These are phyloP conservation scores for Colletotrichum sp. DNA, from an alignment of 2,329 filamentous ascomycete species.

Conservation along the genomic window DNA sequence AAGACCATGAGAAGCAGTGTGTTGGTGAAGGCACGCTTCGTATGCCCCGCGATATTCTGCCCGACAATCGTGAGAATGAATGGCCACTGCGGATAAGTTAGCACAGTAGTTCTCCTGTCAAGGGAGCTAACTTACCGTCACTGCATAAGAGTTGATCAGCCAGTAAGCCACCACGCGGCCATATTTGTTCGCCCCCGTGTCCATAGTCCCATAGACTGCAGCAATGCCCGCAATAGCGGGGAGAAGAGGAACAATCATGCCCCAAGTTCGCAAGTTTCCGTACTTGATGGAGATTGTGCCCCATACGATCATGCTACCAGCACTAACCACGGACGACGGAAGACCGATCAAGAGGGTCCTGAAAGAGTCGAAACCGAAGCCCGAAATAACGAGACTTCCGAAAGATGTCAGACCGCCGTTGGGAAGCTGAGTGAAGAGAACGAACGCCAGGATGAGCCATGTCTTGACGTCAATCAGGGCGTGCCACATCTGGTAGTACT, in stretches of 20 bases:
- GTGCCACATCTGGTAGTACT: conserved; percentile 25
- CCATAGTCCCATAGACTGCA: neutral
- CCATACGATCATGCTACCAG: conserved; percentile 27
- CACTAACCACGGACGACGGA: conserved; percentile 26
- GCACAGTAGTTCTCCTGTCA: neutral
- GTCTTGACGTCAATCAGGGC: conserved; percentile 20
- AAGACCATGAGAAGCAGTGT: conserved; percentile 23
- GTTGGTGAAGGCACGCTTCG: conserved; percentile 23
- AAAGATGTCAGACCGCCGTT: conserved; percentile 23
- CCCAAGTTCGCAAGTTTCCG: conserved; percentile 26
- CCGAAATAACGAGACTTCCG: conserved; percentile 24
- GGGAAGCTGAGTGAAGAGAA: conserved; percentile 16
- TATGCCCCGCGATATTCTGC: neutral
- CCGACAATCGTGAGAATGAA: neutral
- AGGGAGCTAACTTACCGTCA: neutral
- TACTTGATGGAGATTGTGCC: conserved; percentile 26
- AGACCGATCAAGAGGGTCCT: conserved; percentile 24
- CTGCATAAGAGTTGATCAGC: neutral
- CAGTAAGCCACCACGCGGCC: neutral
- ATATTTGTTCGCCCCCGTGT: neutral
- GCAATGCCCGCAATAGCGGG: conserved; percentile 20
- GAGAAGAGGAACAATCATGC: conserved; percentile 29
- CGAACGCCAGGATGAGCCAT: conserved; percentile 14
- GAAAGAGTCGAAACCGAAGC: conserved; percentile 26
- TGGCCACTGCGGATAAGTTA: neutral